These are phyloP conservation scores for Podaxis carcinomalis DNA, from an alignment of 768 basidiomycete species.

Conservation along the genomic window DNA sequence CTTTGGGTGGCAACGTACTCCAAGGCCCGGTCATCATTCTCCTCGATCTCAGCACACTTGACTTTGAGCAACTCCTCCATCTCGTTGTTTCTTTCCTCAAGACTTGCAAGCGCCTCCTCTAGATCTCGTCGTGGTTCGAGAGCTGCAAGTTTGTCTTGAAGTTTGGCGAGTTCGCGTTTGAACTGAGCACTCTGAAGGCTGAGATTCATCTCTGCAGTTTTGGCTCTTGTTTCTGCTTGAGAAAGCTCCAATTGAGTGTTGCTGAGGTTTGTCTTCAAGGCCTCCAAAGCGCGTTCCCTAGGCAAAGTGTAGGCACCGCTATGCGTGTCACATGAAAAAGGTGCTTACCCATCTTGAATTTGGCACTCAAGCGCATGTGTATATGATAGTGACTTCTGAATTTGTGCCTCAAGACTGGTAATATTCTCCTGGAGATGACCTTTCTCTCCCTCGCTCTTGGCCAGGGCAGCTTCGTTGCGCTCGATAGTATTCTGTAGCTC, in stretches of 20 bases:
- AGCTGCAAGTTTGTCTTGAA: constrained; percentile 52
- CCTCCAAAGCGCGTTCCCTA: constrained; percentile 39
- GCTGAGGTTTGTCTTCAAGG: constrained; percentile 37
- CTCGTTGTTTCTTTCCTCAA: constrained; percentile 68
- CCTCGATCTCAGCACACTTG: constrained; percentile 78
- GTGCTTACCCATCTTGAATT: constrained; percentile 53
- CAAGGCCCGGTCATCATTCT: constrained; percentile 76
- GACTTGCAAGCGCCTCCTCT: constrained; percentile 48
- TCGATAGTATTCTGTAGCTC: constrained; percentile 36
- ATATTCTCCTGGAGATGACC: constrained; percentile 46
- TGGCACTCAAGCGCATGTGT: constrained; percentile 61
- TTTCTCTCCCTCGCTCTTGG: constrained; percentile 46
- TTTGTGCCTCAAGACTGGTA: constrained; percentile 59
- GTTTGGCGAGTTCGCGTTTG: constrained; percentile 54
- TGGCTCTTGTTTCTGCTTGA: constrained; percentile 53
- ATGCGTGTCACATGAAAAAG: constrained; percentile 2
- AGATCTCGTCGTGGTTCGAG: constrained; percentile 53
- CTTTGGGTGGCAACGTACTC: constrained; percentile 49
- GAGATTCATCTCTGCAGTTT: constrained; percentile 62
- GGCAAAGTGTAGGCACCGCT: not conserved
- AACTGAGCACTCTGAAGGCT: constrained; percentile 63
- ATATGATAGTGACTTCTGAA: constrained; percentile 59
- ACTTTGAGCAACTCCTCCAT: constrained; percentile 68
- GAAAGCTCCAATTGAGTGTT: constrained; percentile 39
- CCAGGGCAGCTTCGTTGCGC: constrained; percentile 30